These are phyloP conservation scores for Podaxis sp. DNA, from an alignment of 768 basidiomycete species.

Conservation along the genomic window DNA sequence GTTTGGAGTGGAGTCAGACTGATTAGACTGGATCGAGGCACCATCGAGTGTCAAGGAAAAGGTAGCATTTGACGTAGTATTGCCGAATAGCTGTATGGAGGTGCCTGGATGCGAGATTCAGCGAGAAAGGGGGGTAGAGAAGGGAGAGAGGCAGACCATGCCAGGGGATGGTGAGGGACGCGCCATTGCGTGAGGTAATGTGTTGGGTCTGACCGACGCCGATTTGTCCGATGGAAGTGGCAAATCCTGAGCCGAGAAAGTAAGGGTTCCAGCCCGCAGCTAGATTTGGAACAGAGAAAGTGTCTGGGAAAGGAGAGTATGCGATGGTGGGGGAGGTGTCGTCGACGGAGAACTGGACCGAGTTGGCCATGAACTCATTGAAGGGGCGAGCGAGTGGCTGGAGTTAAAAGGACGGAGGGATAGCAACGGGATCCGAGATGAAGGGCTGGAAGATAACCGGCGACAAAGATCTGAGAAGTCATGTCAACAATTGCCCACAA, in stretches of 20 bases:
- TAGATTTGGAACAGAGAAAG: constrained; percentile 43
- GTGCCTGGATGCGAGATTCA: constrained; percentile 41
- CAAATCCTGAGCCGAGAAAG: constrained; percentile 49
- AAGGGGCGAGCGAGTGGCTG: not conserved
- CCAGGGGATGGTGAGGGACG: constrained; percentile 54
- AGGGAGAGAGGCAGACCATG: constrained; percentile 40
- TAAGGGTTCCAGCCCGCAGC: constrained; percentile 66
- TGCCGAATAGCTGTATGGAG: constrained; percentile 57
- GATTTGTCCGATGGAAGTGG: constrained; percentile 30
- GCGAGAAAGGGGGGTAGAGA: not conserved
- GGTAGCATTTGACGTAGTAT: constrained; percentile 31
- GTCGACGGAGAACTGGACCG: constrained; percentile 45
- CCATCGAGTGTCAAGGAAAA: constrained; percentile 56
- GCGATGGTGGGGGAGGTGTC: constrained; percentile 61
- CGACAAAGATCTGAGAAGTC: not conserved
- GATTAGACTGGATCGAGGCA: constrained; percentile 16
- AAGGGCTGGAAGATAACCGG: not conserved
- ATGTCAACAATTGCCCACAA: not conserved
- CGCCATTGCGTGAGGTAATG: constrained; percentile 55
- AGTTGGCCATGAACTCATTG: constrained; percentile 22
- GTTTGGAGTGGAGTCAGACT: constrained; percentile 24
- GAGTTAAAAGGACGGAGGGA: not conserved
- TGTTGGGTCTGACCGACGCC: constrained; percentile 59
- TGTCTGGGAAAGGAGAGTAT: constrained; percentile 61
- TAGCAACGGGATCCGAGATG: not conserved